Percentiles rank a stretch among this genome's conserved stretches.
These are phyloP conservation scores for Aureobasidium lini DNA, from an alignment of 2,329 filamentous ascomycete genomes.

Conservation along the genomic window DNA sequence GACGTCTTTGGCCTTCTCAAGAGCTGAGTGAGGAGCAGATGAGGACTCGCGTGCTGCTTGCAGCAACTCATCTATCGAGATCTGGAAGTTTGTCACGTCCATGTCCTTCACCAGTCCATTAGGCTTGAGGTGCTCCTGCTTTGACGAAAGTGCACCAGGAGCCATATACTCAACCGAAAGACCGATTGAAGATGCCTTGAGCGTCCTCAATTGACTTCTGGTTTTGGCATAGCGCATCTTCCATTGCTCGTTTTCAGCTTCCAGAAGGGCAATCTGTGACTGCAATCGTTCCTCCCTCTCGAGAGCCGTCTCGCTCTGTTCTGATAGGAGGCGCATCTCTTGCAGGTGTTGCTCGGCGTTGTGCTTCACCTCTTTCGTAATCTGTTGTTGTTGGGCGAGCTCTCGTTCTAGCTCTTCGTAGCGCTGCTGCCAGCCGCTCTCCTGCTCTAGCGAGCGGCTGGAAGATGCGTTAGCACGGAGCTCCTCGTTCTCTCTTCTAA, in stretches of 20 bases:
- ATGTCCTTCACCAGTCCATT: slow-evolving; percentile 77
- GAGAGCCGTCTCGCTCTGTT: slow-evolving; percentile 68
- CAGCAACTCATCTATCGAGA: slow-evolving; percentile 85
- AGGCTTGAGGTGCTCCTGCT: slow-evolving; percentile 32
- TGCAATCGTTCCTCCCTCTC: slow-evolving; percentile 77
- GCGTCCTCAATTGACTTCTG: slow-evolving; percentile 76
- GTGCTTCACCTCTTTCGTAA: slow-evolving; percentile 78
- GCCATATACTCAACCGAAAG: slow-evolving; percentile 46
- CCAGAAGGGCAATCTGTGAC: slow-evolving; percentile 65
- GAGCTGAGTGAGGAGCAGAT: slow-evolving; percentile 54
- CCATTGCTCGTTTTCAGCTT: slow-evolving; percentile 83
- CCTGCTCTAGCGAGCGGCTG: slow-evolving; percentile 16
- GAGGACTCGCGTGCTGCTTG: slow-evolving; percentile 67
- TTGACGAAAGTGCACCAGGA: slow-evolving; percentile 35
- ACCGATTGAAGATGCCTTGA: slow-evolving; percentile 74
- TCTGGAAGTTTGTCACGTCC: slow-evolving; percentile 90
- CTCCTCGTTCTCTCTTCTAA: slow-evolving; percentile 21
- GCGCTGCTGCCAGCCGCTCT: slow-evolving; percentile 29
- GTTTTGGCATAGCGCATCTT: slow-evolving; percentile 79
- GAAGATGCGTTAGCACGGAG: slow-evolving; percentile 28
- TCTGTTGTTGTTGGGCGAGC: slow-evolving; percentile 71
- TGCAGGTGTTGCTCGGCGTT: slow-evolving; percentile 76
- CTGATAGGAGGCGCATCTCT: slow-evolving; percentile 83
- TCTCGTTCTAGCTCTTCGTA: slow-evolving; percentile 37
- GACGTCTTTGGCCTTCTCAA: slow-evolving; percentile 81